A percentile compares a stretch with the other conserved stretches of the same genome.
These are phyloP conservation scores for Avicennia marina DNA, from an alignment of 257 asterid genomes.

Conservation along the genomic window DNA sequence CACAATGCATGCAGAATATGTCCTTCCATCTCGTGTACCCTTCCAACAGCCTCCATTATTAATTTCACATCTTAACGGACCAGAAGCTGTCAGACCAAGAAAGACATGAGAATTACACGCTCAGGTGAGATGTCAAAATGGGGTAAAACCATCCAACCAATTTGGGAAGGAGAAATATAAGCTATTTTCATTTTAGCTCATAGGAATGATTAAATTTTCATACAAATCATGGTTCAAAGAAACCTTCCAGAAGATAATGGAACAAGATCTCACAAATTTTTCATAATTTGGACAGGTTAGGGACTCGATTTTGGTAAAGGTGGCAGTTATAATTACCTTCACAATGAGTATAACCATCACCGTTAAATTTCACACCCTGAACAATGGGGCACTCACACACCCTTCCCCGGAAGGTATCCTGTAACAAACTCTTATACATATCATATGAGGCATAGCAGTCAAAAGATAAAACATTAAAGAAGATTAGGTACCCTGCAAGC, in stretches of 20 bases:
- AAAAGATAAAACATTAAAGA: neutral
- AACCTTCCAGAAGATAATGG: neutral
- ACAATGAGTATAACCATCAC: constrained; percentile 87
- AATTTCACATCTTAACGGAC: constrained; percentile 76
- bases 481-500: constrained; percentile 60
- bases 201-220: neutral
- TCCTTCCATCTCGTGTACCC: constrained; percentile 56
- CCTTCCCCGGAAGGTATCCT: constrained; percentile 93
- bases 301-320: neutral
- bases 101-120: neutral
- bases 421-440: constrained; percentile 10
- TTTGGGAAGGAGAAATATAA: too few relatives aligned
- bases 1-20: constrained; percentile 90
- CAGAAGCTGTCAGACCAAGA: constrained; percentile 61
- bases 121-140: neutral
- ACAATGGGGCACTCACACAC: constrained; percentile 83
- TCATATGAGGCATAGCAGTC: constrained; percentile 14
- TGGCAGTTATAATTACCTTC: constrained; percentile 52
- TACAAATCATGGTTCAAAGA: neutral
- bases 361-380: constrained; percentile 71
- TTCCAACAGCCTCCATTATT: constrained; percentile 96
- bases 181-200: neutral
- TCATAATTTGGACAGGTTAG: neutral
- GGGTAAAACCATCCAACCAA: neutral
- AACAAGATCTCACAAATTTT: neutral